Percentiles rank a stretch among this genome's conserved stretches.
phyloP scores from a whole-genome alignment of 768 basidiomycete genomes.

The Hygrophoropsis aurantiaca region DNA sequence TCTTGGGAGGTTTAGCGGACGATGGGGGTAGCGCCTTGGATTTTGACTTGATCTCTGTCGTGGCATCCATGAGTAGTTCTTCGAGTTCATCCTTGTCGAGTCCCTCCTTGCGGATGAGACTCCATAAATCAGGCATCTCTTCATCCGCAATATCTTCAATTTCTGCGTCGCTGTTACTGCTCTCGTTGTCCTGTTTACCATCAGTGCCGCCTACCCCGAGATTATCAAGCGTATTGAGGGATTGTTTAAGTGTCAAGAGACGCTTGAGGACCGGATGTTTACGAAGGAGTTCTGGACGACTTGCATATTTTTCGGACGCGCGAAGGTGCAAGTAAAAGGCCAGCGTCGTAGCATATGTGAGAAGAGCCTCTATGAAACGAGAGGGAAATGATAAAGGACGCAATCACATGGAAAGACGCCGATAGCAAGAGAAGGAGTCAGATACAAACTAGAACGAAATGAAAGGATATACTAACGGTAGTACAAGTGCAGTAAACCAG shows the following conservation, averaged over 20 bases:
- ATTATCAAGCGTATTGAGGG: slow-evolving; percentile 77
- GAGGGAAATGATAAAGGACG: slow-evolving; percentile 3
- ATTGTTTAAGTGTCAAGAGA: slow-evolving; percentile 80
- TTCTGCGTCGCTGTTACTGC: slow-evolving; percentile 35
- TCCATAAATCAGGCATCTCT: slow-evolving; percentile 46
- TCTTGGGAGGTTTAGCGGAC: slow-evolving; percentile 46
- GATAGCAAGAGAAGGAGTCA: neutral
- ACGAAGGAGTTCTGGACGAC: slow-evolving; percentile 60
- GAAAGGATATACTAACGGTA: slow-evolving; percentile 64
- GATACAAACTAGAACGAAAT: slow-evolving; percentile 1
- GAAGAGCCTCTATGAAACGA: slow-evolving; percentile 65
- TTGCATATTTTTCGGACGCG: slow-evolving; percentile 60
- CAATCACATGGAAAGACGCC: too few species aligned
- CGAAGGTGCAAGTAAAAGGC: slow-evolving; percentile 93
- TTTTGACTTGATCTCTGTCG: slow-evolving; percentile 7
- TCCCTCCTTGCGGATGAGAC: slow-evolving; percentile 33
- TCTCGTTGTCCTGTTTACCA: slow-evolving; percentile 46
- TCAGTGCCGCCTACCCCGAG: slow-evolving; percentile 70
- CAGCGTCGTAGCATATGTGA: slow-evolving; percentile 87
- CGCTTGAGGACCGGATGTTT: slow-evolving; percentile 73
- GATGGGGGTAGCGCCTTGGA: slow-evolving; percentile 11
- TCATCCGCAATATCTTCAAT: slow-evolving; percentile 33
- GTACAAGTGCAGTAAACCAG: slow-evolving; percentile 80
- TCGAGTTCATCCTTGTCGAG: slow-evolving; percentile 52
- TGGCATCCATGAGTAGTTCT: slow-evolving; percentile 56